phyloP scores from a whole-genome alignment of 768 basidiomycete genomes.

The Phanerodontia chrysosporium region DNA sequence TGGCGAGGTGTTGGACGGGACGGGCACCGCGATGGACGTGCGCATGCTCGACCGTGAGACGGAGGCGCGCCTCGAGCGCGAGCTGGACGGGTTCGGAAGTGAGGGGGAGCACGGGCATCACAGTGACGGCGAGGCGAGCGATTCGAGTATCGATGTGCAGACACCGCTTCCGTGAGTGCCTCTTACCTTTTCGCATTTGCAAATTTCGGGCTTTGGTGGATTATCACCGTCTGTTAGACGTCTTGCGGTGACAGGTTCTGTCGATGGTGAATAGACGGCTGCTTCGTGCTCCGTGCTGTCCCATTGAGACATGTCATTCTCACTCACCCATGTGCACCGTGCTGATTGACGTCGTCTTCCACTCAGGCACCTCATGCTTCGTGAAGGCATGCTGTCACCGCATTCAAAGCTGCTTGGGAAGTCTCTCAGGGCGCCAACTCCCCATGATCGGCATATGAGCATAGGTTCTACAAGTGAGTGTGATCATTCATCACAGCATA shows the following conservation, averaged over 20 bases:
- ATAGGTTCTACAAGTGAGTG: constrained; percentile 23
- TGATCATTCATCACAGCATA: neutral
- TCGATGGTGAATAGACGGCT: too few species aligned
- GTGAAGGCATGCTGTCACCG: constrained; percentile 35
- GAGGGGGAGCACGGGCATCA: constrained; percentile 2
- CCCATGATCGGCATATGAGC: constrained; percentile 23
- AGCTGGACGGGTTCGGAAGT: constrained; percentile 18
- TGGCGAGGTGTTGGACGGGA: constrained; percentile 21
- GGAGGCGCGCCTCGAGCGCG: constrained; percentile 23
- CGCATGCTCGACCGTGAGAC: constrained; percentile 20
- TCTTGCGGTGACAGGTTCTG: neutral
- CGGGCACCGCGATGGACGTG: constrained; percentile 20
- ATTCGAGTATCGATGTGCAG: constrained; percentile 35
- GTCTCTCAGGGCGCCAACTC: constrained; percentile 14
- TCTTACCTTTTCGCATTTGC: neutral
- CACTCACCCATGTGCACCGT: too few species aligned
- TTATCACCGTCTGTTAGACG: neutral
- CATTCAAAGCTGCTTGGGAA: constrained; percentile 35
- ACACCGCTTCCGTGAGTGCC: constrained; percentile 36
- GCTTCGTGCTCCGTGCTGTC: too few species aligned
- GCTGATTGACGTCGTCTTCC: neutral
- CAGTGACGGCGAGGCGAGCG: constrained; percentile 24
- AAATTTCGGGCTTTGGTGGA: neutral
- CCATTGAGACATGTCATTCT: too few species aligned
- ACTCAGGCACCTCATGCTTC: constrained; percentile 34